A percentile compares a stretch with the other conserved stretches of the same genome.
Conservation (phyloP, 1,284 basidiomycete species). For the Mycocalia duriaeana region DNA sequence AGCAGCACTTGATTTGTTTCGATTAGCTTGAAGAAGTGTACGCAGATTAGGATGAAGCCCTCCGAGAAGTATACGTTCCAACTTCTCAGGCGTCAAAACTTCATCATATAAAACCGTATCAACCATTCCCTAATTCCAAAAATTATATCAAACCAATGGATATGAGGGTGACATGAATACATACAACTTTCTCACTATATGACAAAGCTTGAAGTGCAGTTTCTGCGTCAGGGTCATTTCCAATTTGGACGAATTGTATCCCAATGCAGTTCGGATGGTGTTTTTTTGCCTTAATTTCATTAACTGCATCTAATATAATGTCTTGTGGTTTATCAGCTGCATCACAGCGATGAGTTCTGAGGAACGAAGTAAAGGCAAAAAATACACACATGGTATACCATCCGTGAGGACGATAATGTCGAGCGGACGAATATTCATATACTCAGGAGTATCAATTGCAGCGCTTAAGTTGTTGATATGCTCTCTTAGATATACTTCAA, state of each 20-base stretch:
- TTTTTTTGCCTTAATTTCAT: constrained; percentile 13
- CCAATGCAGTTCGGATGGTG: constrained; percentile 27
- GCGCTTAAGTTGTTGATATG: constrained; percentile 15
- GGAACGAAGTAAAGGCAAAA: not conserved
- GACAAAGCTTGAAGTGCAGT: constrained; percentile 18
- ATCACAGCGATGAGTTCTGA: not conserved
- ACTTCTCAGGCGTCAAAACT: constrained; percentile 13
- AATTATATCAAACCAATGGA: not conserved
- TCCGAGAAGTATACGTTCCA: constrained; percentile 21
- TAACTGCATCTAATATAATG: constrained; percentile 17
- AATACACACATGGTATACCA: constrained; percentile 21
- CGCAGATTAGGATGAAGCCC: constrained; percentile 21
- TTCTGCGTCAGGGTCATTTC: constrained; percentile 19
- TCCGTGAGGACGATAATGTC: constrained; percentile 29
- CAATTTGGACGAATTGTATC: constrained; percentile 31
- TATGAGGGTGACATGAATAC: constrained; percentile 2
- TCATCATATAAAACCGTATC: constrained; percentile 17
- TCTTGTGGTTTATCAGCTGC: constrained; percentile 16
- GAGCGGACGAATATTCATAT: constrained; percentile 16
- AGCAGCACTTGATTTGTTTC: no score
- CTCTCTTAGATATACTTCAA: constrained; percentile 14
- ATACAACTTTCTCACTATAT: constrained; percentile 16
- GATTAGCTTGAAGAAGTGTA: constrained; percentile 4
- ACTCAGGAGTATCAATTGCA: constrained; percentile 8
- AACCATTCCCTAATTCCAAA: constrained; percentile 19